A percentile compares a stretch with the other conserved stretches of the same genome.
phyloP scores from a whole-genome alignment of 495 filamentous ascomycete species.

The Articulospora tetracladia region DNA sequence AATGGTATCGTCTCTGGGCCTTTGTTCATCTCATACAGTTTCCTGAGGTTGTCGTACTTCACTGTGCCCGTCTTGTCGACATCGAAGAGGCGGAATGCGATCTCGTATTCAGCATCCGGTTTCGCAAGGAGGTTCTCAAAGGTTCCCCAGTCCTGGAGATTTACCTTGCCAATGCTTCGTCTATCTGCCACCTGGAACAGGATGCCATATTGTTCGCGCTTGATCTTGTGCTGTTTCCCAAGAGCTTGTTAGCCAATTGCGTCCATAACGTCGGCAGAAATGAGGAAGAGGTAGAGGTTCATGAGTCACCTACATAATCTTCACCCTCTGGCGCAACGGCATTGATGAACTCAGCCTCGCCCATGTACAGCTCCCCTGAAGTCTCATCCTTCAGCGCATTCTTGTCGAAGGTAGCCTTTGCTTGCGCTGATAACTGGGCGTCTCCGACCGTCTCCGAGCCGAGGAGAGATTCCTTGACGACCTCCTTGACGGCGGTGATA shows the following conservation, averaged over 20 bases:
- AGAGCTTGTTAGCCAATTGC: constrained; percentile 26
- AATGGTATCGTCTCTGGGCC: constrained; percentile 79
- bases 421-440: constrained; percentile 61
- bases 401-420: constrained; percentile 68
- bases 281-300: constrained; percentile 3
- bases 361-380: constrained; percentile 76
- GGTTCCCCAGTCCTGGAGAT: constrained; percentile 78
- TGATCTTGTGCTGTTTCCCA: constrained; percentile 81
- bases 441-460: constrained; percentile 48
- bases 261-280: constrained; percentile 11
- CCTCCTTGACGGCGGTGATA: constrained; percentile 37
- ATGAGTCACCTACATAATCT: constrained; percentile 73
- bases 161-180: constrained; percentile 64
- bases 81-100: constrained; percentile 95
- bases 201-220: constrained; percentile 88
- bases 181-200: constrained; percentile 89
- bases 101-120: constrained; percentile 97
- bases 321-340: constrained; percentile 84
- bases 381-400: constrained; percentile 72
- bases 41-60: constrained; percentile 81
- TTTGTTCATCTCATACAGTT: constrained; percentile 80
- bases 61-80: constrained; percentile 74
- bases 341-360: constrained; percentile 77
- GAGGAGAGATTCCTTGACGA: constrained; percentile 73
- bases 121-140: constrained; percentile 93